phyloP scores from a whole-genome alignment of 768 basidiomycete species.

The Lentinula aciculospora region DNA sequence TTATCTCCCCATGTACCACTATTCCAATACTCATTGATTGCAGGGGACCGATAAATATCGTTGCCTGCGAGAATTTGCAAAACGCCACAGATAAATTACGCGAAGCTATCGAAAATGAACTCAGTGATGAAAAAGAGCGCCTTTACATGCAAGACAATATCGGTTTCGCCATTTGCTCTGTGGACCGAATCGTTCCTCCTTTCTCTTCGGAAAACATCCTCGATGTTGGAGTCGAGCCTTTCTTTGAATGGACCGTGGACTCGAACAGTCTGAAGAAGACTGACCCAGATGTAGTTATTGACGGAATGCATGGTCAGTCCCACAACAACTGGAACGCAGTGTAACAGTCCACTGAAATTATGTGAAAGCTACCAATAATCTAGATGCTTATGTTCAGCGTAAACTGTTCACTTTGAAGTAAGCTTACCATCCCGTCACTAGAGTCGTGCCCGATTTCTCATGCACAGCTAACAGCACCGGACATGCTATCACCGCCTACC shows the following conservation, averaged over 20 bases:
- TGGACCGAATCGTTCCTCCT: slow-evolving; percentile 31
- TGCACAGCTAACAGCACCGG: slow-evolving; percentile 22
- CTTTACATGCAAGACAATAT: slow-evolving; percentile 22
- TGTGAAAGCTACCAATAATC: slow-evolving; percentile 18
- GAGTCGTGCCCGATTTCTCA: no score
- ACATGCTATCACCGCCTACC: slow-evolving; percentile 32
- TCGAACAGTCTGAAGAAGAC: slow-evolving; percentile 18
- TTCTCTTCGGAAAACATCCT: slow-evolving; percentile 19
- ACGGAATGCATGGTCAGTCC: slow-evolving; percentile 17
- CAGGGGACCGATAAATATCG: slow-evolving; percentile 8
- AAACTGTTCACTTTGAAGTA: slow-evolving; percentile 38
- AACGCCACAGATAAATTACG: slow-evolving; percentile 25
- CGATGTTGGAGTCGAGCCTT: slow-evolving; percentile 34
- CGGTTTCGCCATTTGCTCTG: slow-evolving; percentile 36
- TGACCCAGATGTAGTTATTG: slow-evolving; percentile 15
- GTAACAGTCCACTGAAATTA: neutral
- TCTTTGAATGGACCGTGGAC: slow-evolving; percentile 36
- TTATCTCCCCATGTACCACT: neutral
- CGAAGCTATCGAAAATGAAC: slow-evolving; percentile 21
- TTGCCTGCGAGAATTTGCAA: slow-evolving; percentile 37
- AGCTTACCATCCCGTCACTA: neutral
- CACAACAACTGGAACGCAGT: neutral
- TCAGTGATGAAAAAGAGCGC: slow-evolving; percentile 21
- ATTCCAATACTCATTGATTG: neutral
- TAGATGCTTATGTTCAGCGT: slow-evolving; percentile 31